Conservation (phyloP, 2,329 filamentous ascomycete genomes). For the Hortaea werneckii region DNA sequence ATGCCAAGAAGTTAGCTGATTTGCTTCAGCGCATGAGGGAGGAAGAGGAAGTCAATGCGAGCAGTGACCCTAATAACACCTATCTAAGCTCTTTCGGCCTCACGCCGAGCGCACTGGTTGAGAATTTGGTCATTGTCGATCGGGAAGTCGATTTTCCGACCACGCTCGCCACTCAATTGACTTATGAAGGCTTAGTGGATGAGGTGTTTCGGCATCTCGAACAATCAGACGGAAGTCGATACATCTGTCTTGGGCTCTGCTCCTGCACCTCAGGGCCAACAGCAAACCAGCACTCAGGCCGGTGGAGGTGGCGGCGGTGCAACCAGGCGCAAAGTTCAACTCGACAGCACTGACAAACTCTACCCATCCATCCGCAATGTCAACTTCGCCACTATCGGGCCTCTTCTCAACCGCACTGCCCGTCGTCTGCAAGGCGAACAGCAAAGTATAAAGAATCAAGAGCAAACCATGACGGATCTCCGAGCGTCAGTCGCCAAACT, state of each 20-base stretch:
- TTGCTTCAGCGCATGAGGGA: slow-evolving; percentile 83
- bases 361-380: slow-evolving; percentile 81
- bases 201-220: slow-evolving; percentile 83
- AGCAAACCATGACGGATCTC: slow-evolving; percentile 81
- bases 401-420: slow-evolving; percentile 79
- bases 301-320: slow-evolving; percentile 43
- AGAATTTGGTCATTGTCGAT: slow-evolving; percentile 90
- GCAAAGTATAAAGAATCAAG: slow-evolving; percentile 67
- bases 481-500: slow-evolving; percentile 92
- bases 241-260: slow-evolving; percentile 76
- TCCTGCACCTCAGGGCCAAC: slow-evolving; percentile 39
- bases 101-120: slow-evolving; percentile 75
- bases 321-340: slow-evolving; percentile 71
- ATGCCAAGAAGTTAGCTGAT: slow-evolving; percentile 80
- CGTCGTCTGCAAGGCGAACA: slow-evolving; percentile 78
- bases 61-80: slow-evolving; percentile 30
- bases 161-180: slow-evolving; percentile 83
- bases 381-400: slow-evolving; percentile 91
- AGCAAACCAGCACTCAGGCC: slow-evolving; percentile 14
- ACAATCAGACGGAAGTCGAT: slow-evolving; percentile 89
- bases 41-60: slow-evolving; percentile 58
- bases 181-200: slow-evolving; percentile 91
- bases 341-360: slow-evolving; percentile 82
- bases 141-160: slow-evolving; percentile 92
- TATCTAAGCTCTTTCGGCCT: slow-evolving; percentile 52